Evolutionary conservation across 2,329 filamentous ascomycete genomes (phyloP), one percentile per base, ranked within the genome.

Genomic region (Ilyonectria robusta): DNA sequence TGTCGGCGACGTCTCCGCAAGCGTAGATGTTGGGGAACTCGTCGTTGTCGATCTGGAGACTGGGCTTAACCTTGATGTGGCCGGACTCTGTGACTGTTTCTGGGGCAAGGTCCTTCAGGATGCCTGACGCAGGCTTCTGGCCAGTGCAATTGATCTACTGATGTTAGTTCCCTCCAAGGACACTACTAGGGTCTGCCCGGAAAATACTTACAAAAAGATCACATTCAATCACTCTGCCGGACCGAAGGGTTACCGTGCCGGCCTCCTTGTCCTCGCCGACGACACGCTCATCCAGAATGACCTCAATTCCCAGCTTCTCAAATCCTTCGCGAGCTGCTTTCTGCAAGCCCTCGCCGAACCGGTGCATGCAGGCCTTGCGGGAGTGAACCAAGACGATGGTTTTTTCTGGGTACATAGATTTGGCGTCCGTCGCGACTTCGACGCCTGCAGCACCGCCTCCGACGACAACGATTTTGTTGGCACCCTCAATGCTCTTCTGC

Each of bases 391-490:
- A 75, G 0, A 84, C 84, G 10, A 92, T 85, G 0, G 79, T 77
- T 77, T 91, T 91, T 7, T 85, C 82, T 0, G 88, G 87, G 69
- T 88, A 89, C 10, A 80, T 75, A 6, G 82, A 82, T 76, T 89
- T 90, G 10, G 87, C 85, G 72, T 92, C 89, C 0, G 87, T 84
- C 0, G 88, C 88, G 37, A 91, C 78, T 77, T 91, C 87, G 0
- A 91, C 86, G 1, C 89, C 89, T 0, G 89, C 89, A 1, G 89
- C 88, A 3, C 89, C 89, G 0, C 88, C 89, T 2, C 89, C 89
- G 0, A 88, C 82, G 0, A 89, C 82, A 2, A 87, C 85, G 7
- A 88, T 70, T 33, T 79, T 81, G 13, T 75, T 75, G 1, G 86
- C 83, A 0, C 73, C 70, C 46, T 80, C 79, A 56, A 90, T 84